Conservation (phyloP, 2,329 filamentous ascomycete species). For the Aspergillus cejpii region DNA sequence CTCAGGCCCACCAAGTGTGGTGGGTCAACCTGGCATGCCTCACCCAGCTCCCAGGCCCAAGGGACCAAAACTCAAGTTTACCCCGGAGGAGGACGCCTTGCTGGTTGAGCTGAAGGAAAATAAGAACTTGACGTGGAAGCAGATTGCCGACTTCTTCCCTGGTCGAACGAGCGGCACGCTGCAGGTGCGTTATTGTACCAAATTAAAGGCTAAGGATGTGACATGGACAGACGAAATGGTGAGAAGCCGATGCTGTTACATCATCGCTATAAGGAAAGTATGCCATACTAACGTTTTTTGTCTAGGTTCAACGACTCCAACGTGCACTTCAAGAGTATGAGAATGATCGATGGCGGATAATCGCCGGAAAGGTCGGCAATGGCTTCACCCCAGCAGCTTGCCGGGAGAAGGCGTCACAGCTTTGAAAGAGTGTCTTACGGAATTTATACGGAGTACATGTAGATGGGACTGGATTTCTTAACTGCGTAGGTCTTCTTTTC, state of each 20-base stretch:
- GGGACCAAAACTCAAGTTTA: conserved; percentile 90
- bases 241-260: conserved; percentile 16
- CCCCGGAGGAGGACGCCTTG: conserved; percentile 80
- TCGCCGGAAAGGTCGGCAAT: conserved; percentile 82
- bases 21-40: conserved; percentile 83
- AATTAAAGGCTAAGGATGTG: conserved; percentile 87
- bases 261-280: too few relatives aligned
- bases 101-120: conserved; percentile 89
- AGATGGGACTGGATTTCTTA: neutral
- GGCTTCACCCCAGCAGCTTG: conserved; percentile 84
- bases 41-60: conserved; percentile 70
- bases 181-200: conserved; percentile 91
- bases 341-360: conserved; percentile 80
- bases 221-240: conserved; percentile 93
- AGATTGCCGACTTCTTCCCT: conserved; percentile 94
- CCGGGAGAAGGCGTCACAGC: conserved; percentile 63
- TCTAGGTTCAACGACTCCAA: conserved; percentile 34
- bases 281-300: too few relatives aligned
- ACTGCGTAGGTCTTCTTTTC: neutral
- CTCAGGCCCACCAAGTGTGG: conserved; percentile 70
- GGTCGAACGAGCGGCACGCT: conserved; percentile 83
- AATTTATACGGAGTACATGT: neutral
- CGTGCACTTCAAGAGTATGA: conserved; percentile 39
- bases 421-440: conserved; percentile 6
- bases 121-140: conserved; percentile 92